Percentiles rank a stretch among this genome's conserved stretches.
phyloP scores from a whole-genome alignment of 371 early-diverging fungal species.

The Zychaea mexicana region DNA sequence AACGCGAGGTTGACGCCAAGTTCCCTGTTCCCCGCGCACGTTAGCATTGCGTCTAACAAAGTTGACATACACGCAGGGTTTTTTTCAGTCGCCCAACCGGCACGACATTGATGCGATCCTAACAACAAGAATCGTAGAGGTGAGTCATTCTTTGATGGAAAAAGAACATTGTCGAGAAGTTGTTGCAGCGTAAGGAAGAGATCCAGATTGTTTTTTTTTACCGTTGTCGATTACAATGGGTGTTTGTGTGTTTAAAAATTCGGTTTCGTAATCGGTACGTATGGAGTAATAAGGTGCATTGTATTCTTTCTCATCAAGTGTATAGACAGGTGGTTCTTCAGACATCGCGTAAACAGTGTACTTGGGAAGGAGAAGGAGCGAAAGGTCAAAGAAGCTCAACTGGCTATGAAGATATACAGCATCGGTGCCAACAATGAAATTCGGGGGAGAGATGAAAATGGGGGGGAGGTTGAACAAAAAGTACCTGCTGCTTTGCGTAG shows the following conservation, averaged over 20 bases:
- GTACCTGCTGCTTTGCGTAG: too few species aligned
- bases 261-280: conserved; percentile 14
- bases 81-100: conserved; percentile 80
- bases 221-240: conserved; percentile 72
- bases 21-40: too few species aligned
- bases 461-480: too few species aligned
- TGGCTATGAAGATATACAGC: too few species aligned
- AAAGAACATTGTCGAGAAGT: too few species aligned
- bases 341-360: neutral
- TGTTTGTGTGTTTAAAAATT: conserved; percentile 19
- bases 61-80: conserved; percentile 59
- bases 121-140: conserved; percentile 6
- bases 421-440: too few species aligned
- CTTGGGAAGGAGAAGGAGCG: neutral
- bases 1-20: too few species aligned
- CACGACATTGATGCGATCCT: conserved; percentile 80
- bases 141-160: too few species aligned
- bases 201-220: too few species aligned
- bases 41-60: too few species aligned
- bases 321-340: conserved; percentile 15
- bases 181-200: too few species aligned
- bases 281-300: conserved; percentile 18
- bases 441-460: too few species aligned
- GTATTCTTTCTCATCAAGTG: conserved; percentile 25
- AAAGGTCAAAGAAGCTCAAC: neutral